A percentile compares a stretch with the other conserved stretches of the same genome.
Conservation (phyloP, 2,329 filamentous ascomycete genomes). For the Sporothrix schenckii region DNA sequence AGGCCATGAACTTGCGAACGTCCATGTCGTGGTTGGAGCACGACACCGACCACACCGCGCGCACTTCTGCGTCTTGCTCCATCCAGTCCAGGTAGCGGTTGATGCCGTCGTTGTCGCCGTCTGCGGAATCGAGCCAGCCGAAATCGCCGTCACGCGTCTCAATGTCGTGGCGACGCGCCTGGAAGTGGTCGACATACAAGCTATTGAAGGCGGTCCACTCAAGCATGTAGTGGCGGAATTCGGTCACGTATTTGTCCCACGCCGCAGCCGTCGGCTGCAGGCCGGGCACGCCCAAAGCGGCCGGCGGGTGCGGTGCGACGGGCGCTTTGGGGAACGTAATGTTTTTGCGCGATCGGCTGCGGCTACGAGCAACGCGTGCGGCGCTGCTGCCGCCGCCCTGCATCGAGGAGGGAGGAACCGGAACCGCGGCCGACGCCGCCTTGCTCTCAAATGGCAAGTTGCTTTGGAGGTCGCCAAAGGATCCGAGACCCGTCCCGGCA, state of each 20-base stretch:
- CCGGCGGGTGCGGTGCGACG: conserved; percentile 53
- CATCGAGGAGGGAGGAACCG: background rate
- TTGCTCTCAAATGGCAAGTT: conserved; percentile 61
- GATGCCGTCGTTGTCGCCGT: conserved; percentile 52
- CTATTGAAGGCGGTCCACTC: conserved; percentile 57
- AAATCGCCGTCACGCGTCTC: conserved; percentile 48
- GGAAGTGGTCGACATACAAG: conserved; percentile 60
- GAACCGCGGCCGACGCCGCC: conserved; percentile 40
- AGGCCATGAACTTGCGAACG: conserved; percentile 60
- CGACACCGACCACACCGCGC: conserved; percentile 62
- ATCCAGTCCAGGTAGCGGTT: conserved; percentile 62
- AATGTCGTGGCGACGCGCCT: conserved; percentile 53
- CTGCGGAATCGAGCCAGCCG: conserved; percentile 49
- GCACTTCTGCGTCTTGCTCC: conserved; percentile 66
- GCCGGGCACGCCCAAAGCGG: conserved; percentile 48
- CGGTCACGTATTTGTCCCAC: conserved; percentile 57
- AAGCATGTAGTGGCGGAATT: conserved; percentile 58
- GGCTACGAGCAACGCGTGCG: background rate
- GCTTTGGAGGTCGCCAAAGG: conserved; percentile 59
- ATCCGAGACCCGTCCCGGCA: conserved; percentile 51
- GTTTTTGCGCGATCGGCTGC: conserved; percentile 40
- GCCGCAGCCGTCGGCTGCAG: conserved; percentile 49
- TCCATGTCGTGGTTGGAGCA: conserved; percentile 63
- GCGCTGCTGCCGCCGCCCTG: background rate
- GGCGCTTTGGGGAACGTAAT: conserved; percentile 56